Evolutionary conservation across 2,329 filamentous ascomycete genomes (phyloP).

Genomic region (Penicillium griseofulvum): DNA sequence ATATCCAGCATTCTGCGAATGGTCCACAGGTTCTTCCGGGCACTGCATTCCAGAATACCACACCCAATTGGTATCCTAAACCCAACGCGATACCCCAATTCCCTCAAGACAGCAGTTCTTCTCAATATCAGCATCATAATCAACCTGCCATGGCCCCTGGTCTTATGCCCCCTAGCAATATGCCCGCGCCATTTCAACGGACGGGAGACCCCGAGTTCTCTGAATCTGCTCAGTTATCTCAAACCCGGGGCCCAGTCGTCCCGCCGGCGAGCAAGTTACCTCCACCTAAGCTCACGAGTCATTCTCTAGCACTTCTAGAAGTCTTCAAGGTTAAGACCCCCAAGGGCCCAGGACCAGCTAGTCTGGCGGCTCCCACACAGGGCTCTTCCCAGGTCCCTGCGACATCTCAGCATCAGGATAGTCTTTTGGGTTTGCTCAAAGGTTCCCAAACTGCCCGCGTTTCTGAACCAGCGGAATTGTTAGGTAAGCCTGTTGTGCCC

Average conservation of each 20-base stretch:
- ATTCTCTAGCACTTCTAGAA: constrained; percentile 58
- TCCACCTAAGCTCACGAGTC: constrained; percentile 56
- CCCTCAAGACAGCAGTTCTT: constrained; percentile 21
- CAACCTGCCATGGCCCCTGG: constrained; percentile 15
- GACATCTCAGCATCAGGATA: constrained; percentile 39
- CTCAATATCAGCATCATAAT: constrained; percentile 18
- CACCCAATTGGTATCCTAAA: constrained; percentile 21
- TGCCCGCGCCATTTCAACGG: constrained; percentile 46
- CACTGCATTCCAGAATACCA: constrained; percentile 9
- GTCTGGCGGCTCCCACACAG: constrained; percentile 17
- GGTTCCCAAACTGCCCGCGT: constrained; percentile 18
- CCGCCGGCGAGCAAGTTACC: constrained; percentile 59
- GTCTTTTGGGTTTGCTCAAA: constrained; percentile 36
- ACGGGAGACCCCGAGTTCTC: constrained; percentile 48
- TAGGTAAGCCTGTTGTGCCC: constrained; percentile 42
- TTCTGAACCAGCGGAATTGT: constrained; percentile 41
- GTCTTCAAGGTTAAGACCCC: constrained; percentile 51
- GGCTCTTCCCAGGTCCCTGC: constrained; percentile 17
- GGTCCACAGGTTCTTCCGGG: constrained; percentile 8
- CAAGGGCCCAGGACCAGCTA: constrained; percentile 19
- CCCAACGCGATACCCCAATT: constrained; percentile 23
- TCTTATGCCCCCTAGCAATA: constrained; percentile 23
- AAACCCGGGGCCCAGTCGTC: constrained; percentile 45
- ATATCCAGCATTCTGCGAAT: constrained; percentile 10
- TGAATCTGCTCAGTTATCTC: constrained; percentile 33